Base-by-base conservation (phyloP, 1,284 basidiomycete genomes). In the Ceratorhiza oryzae-sativae region DNA sequence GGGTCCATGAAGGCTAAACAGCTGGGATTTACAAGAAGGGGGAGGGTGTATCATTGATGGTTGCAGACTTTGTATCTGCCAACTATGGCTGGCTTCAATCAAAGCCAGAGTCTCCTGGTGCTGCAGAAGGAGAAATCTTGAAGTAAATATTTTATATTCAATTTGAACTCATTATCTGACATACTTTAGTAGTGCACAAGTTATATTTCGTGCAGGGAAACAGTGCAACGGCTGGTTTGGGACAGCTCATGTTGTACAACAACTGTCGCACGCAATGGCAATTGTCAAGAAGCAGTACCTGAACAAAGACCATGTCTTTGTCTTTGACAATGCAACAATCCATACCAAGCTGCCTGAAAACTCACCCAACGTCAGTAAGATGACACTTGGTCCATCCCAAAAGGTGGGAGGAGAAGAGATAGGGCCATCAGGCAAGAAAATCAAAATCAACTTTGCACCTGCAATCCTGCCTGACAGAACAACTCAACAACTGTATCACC, bases 61-160 rank as follows among this genome's bases (percentile, higher is more conserved):
- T 84, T 13, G 78, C 81, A 0, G 80, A 85, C 60, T 84, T 83
- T 68, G 75, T 85, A 8, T 85, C 84, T 0, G 78, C 81, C 0
- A 81, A 85, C 41, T 83, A 79, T 77, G 42, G 58, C 13, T 60
- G 81, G 83, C 53, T 70, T 13, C 25, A 27, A 25, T 20, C 3
- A 23, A 30, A 27, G 15, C 20, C 20, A 8, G 77, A 73, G 59
- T 80, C 81, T n/a, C 77, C 80, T 53, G 61, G 75, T n/a, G 84
- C 83, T 72, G 81, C 81, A 0, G 79, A 81, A 48, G 81, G 81
- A 0, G 48, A 63, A 15, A 81, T 80, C 51, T 30, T n/a, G 25
- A 25, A 46, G 41, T 45, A 20, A 45, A 48, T 41, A 36, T 30
- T n/a, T 59, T 32, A 62, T 41, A 46, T 30, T 12, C 30, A 18